phyloP scores from a whole-genome alignment of 2,329 filamentous ascomycete genomes.

The Cryphonectria parasitica region DNA sequence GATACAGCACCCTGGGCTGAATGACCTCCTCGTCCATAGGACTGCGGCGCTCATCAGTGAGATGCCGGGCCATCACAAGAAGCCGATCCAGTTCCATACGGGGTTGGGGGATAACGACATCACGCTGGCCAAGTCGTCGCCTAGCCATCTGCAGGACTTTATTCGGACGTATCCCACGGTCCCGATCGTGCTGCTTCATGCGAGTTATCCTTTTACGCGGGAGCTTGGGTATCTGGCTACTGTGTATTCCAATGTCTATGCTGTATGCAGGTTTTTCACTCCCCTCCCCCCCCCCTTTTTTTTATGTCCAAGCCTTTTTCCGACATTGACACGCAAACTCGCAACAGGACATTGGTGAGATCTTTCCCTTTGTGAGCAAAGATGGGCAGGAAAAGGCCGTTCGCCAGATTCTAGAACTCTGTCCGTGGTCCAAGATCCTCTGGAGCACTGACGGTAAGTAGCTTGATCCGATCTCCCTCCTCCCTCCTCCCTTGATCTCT shows the following conservation, averaged over 20 bases:
- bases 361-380: conserved; percentile 78
- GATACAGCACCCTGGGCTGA: conserved; percentile 67
- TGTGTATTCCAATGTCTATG: conserved; percentile 78
- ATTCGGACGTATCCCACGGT: conserved; percentile 71
- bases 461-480: neutral
- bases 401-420: conserved; percentile 74
- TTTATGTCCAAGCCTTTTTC: neutral
- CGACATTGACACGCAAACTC: neutral
- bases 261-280: conserved; percentile 37
- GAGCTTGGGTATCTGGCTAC: conserved; percentile 79
- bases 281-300: too few relatives aligned
- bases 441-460: conserved; percentile 73
- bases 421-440: conserved; percentile 73
- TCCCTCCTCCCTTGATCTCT: neutral
- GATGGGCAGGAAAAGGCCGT: conserved; percentile 75
- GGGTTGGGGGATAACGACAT: conserved; percentile 83
- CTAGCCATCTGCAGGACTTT: conserved; percentile 73
- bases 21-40: conserved; percentile 69
- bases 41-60: conserved; percentile 62
- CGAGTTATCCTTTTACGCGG: conserved; percentile 78
- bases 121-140: conserved; percentile 69
- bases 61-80: conserved; percentile 52
- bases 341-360: conserved; percentile 71
- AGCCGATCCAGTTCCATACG: conserved; percentile 84
- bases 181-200: conserved; percentile 78